Conservation (phyloP, 305 asterid genomes). For the Caryopteris hybrid region DNA sequence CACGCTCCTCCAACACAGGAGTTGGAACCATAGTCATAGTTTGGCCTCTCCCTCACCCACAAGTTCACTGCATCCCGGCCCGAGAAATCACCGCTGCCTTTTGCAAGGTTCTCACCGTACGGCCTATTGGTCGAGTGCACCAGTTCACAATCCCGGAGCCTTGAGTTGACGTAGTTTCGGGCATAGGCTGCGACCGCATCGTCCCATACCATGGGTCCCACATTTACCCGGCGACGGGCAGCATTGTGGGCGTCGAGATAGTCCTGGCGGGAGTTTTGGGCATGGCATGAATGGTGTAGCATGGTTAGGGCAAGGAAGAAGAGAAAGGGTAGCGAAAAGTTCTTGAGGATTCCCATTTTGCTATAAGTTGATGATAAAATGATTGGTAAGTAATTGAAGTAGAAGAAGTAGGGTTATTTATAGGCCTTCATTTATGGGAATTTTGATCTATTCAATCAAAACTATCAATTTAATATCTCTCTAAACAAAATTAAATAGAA, state of each 20-base stretch:
- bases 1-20: constrained; percentile 25
- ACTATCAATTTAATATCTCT: too few species aligned
- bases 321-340: not conserved
- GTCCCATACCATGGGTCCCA: constrained; percentile 31
- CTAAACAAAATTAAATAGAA: too few species aligned
- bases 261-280: constrained; percentile 33
- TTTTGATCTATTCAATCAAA: too few species aligned
- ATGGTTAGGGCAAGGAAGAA: too few species aligned
- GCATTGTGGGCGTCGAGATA: constrained; percentile 34
- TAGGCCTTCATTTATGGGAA: too few species aligned
- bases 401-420: too few species aligned
- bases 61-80: constrained; percentile 30
- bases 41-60: constrained; percentile 38
- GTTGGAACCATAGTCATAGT: constrained; percentile 22
- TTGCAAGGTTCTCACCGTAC: constrained; percentile 47
- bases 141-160: constrained; percentile 30
- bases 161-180: constrained; percentile 25
- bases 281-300: constrained; percentile 11
- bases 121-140: constrained; percentile 19
- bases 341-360: not conserved
- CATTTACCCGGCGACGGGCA: constrained; percentile 34
- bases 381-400: too few species aligned
- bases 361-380: too few species aligned
- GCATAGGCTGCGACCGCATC: constrained; percentile 30
- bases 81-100: constrained; percentile 30